These are phyloP conservation scores for Russula sp. DNA, from an alignment of 768 basidiomycete species.

Conservation along the genomic window DNA sequence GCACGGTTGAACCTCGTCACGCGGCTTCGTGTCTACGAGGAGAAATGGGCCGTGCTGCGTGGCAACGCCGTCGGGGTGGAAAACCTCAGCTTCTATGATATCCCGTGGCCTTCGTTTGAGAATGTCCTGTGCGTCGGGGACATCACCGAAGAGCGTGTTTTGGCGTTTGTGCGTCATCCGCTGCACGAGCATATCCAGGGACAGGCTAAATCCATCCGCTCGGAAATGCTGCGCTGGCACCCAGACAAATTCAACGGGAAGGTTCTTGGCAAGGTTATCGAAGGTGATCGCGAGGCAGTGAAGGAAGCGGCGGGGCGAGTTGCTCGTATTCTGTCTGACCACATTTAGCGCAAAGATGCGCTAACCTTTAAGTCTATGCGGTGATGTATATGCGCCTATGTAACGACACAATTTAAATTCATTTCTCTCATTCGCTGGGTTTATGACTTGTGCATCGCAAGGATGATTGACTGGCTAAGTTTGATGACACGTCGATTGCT, in stretches of 20 bases:
- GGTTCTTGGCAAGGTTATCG: conserved; percentile 39
- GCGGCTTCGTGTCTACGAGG: conserved; percentile 24
- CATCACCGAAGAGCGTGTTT: conserved; percentile 40
- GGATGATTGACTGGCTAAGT: background rate
- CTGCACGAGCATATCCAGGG: conserved; percentile 34
- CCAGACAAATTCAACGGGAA: conserved; percentile 51
- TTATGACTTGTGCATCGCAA: background rate
- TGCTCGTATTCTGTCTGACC: conserved; percentile 42
- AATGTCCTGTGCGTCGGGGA: conserved; percentile 32
- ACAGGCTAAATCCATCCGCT: conserved; percentile 39
- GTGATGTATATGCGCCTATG: background rate
- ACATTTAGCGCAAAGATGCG: conserved; percentile 32
- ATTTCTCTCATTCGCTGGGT: background rate
- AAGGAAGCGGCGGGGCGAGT: conserved; percentile 41
- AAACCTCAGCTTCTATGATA: conserved; percentile 34
- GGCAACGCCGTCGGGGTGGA: background rate
- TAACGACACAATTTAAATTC: background rate
- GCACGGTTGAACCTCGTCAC: background rate
- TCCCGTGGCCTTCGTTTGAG: conserved; percentile 48
- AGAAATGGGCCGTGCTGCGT: conserved; percentile 25
- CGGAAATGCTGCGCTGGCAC: conserved; percentile 54
- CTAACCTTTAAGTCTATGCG: background rate
- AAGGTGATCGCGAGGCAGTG: conserved; percentile 38
- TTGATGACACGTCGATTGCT: background rate
- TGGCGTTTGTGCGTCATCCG: conserved; percentile 43